A percentile compares a stretch with the other conserved stretches of the same genome.
Evolutionary conservation across 345 rosid species (phyloP).

Genomic region (Eucalyptus erythrocorys): DNA sequence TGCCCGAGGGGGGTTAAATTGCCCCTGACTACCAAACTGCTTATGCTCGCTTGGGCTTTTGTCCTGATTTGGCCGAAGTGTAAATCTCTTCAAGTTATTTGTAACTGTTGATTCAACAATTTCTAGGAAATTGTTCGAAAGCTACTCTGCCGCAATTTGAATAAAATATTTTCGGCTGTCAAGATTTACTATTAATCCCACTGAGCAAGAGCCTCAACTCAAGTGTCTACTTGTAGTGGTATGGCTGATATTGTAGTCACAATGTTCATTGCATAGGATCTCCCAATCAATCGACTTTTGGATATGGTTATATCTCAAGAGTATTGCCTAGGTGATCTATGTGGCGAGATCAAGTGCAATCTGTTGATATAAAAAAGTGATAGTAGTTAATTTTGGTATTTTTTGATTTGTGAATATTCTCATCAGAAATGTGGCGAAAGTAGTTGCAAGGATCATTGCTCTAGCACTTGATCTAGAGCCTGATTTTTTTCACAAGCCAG

Average conservation of each 20-base stretch:
- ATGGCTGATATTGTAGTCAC: not conserved
- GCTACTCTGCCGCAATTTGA: not conserved
- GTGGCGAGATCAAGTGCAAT: not conserved
- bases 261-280: not conserved
- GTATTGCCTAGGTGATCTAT: not conserved
- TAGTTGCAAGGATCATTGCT: slow-evolving; percentile 53
- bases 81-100: not conserved
- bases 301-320: not conserved
- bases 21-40: not conserved
- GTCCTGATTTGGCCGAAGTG: not conserved
- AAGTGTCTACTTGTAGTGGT: not conserved
- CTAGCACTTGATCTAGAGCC: slow-evolving; percentile 57
- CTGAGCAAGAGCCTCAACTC: not conserved
- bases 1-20: not conserved
- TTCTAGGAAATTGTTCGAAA: not conserved
- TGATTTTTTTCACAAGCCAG: slow-evolving; percentile 61
- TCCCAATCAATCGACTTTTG: not conserved
- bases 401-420: not conserved
- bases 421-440: slow-evolving; percentile 42
- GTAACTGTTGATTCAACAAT: not conserved
- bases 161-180: not conserved
- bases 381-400: not conserved
- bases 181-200: not conserved
- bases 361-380: not conserved
- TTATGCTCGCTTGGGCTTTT: not conserved